These are phyloP conservation scores for Hibiscus tridactylites DNA, from an alignment of 345 rosid species.

Conservation along the genomic window DNA sequence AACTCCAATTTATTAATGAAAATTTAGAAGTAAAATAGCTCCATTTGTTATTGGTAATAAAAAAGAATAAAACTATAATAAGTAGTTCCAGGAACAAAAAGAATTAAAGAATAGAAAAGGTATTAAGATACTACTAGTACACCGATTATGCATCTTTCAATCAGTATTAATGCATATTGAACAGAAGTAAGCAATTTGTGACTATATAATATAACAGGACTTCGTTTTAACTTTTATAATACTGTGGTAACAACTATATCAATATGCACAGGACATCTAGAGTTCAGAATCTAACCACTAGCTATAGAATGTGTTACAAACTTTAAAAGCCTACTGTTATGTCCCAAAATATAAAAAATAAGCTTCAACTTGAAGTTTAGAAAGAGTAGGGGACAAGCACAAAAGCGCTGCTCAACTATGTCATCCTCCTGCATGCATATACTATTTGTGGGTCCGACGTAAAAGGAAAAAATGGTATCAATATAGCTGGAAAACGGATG, in stretches of 20 bases:
- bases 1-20: neutral
- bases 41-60: neutral
- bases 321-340: neutral
- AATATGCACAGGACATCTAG: neutral
- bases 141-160: neutral
- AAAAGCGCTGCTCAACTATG: neutral
- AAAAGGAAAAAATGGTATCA: neutral
- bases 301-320: neutral
- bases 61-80: neutral
- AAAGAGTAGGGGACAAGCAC: neutral
- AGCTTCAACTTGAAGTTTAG: neutral
- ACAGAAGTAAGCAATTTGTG: neutral
- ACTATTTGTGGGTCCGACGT: neutral
- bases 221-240: neutral
- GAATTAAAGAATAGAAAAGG: neutral
- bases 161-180: neutral
- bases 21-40: neutral
- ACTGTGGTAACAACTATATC: neutral
- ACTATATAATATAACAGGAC: neutral
- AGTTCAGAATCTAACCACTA: neutral
- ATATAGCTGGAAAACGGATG: neutral
- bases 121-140: neutral
- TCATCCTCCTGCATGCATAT: neutral
- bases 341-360: neutral
- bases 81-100: neutral